A percentile compares a stretch with the other conserved stretches of the same genome.
These are phyloP conservation scores for Moniliella sp. DNA, from an alignment of 1,284 basidiomycete species.

Conservation along the genomic window DNA sequence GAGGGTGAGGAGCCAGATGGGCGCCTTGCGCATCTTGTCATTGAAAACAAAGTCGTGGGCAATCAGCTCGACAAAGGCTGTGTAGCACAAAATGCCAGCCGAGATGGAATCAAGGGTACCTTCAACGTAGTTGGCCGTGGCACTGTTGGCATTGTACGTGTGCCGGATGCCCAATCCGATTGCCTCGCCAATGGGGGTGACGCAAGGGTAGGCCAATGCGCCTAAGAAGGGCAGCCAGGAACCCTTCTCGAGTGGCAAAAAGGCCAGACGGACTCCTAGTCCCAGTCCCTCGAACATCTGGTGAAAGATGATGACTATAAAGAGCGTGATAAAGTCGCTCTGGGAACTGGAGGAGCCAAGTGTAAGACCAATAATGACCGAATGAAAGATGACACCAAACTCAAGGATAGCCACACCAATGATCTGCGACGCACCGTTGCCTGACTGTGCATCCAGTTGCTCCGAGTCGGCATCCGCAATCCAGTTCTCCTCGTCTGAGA, in stretches of 20 bases:
- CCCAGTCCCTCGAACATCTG: slow-evolving; percentile 2
- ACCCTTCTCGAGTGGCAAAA: slow-evolving; percentile 9
- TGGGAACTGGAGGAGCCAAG: too few species aligned
- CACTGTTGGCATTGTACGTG: slow-evolving; percentile 24
- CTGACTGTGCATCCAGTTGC: slow-evolving; percentile 23
- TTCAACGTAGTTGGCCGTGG: slow-evolving; percentile 22
- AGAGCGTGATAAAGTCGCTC: slow-evolving; percentile 1
- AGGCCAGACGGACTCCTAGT: slow-evolving; percentile 23
- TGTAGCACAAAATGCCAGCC: slow-evolving; percentile 29
- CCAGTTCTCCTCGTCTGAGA: background rate
- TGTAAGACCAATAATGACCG: slow-evolving; percentile 1
- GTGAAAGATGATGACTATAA: slow-evolving; percentile 2
- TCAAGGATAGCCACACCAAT: slow-evolving; percentile 53
- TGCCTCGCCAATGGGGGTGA: slow-evolving; percentile 28
- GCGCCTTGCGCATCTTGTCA: slow-evolving; percentile 2
- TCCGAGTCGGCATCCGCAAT: too few species aligned
- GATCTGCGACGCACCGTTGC: slow-evolving; percentile 47
- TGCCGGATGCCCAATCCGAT: slow-evolving; percentile 24
- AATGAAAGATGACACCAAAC: slow-evolving; percentile 1
- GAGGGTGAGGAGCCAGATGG: slow-evolving; percentile 6
- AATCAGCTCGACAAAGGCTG: slow-evolving; percentile 25
- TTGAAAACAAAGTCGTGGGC: slow-evolving; percentile 24
- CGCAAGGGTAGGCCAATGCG: slow-evolving; percentile 15
- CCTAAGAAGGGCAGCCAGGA: slow-evolving; percentile 10
- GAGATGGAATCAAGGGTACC: slow-evolving; percentile 25